Evolutionary conservation across 106 monocot genomes (phyloP).

Genomic region (Chionographis japonica): DNA sequence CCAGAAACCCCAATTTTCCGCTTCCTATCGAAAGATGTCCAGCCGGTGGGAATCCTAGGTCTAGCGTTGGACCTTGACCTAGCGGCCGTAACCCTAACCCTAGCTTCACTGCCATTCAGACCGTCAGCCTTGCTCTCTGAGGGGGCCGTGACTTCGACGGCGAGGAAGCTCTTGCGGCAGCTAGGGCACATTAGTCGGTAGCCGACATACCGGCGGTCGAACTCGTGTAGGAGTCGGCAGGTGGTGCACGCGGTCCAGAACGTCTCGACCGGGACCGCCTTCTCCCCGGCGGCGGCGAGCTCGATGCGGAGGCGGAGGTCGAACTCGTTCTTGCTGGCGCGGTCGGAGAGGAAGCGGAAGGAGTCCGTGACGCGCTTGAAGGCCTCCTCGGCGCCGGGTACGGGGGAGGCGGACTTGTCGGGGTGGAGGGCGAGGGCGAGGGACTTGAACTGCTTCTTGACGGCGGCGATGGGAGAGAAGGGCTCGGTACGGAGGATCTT

Average conservation of each 20-base stretch:
- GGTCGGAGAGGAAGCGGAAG: slow-evolving; percentile 57
- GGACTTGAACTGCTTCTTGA: slow-evolving; percentile 50
- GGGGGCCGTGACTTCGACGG: slow-evolving; percentile 38
- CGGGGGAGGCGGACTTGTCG: slow-evolving; percentile 20
- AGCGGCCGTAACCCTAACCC: slow-evolving; percentile 17
- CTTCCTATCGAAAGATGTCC: slow-evolving; percentile 13
- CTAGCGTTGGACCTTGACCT: slow-evolving; percentile 23
- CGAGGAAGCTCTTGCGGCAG: slow-evolving; percentile 66
- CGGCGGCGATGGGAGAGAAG: slow-evolving; percentile 29
- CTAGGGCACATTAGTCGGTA: slow-evolving; percentile 69
- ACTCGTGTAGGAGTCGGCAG: slow-evolving; percentile 78
- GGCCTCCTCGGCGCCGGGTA: slow-evolving; percentile 46
- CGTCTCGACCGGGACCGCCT: slow-evolving; percentile 8
- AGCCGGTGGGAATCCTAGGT: slow-evolving; percentile 17
- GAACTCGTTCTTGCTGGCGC: slow-evolving; percentile 23
- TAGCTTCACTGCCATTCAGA: background rate
- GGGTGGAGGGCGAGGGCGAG: slow-evolving; percentile 60
- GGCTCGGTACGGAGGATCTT: slow-evolving; percentile 41
- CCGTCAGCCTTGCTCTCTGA: background rate
- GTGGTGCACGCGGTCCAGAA: slow-evolving; percentile 79
- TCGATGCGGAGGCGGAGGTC: slow-evolving; percentile 33
- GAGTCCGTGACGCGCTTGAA: slow-evolving; percentile 57
- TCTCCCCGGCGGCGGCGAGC: slow-evolving; percentile 2
- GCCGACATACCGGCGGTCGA: slow-evolving; percentile 61
- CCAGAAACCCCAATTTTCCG: slow-evolving; percentile 9